These are phyloP conservation scores for Phaseolus lunatus DNA, from an alignment of 306 rosid species.

Conservation along the genomic window DNA sequence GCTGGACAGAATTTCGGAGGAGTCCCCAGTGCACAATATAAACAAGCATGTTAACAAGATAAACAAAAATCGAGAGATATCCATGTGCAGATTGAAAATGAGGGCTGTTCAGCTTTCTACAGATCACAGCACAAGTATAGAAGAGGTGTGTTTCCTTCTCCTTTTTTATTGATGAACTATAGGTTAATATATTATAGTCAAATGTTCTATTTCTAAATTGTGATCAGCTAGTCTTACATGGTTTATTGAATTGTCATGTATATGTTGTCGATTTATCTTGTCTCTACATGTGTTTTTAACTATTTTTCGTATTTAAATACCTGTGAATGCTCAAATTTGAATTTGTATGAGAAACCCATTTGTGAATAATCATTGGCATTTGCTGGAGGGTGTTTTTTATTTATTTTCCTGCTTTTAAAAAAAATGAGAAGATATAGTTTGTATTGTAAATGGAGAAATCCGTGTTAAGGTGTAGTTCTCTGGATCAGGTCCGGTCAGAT, in stretches of 20 bases:
- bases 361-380: slow-evolving; percentile 14
- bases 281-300: not conserved
- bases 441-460: not conserved
- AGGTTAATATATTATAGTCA: not conserved
- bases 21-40: slow-evolving; percentile 68
- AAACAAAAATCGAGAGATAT: slow-evolving; percentile 68
- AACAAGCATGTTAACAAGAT: slow-evolving; percentile 57
- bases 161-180: slow-evolving; percentile 27
- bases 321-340: not conserved
- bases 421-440: not conserved
- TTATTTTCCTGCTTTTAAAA: not conserved
- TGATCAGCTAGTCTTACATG: slow-evolving; percentile 18
- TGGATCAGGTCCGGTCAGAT: not conserved
- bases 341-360: not conserved
- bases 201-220: slow-evolving; percentile 23
- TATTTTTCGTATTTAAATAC: not conserved
- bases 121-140: slow-evolving; percentile 68
- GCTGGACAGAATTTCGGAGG: slow-evolving; percentile 75
- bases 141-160: slow-evolving; percentile 56
- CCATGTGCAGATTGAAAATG: slow-evolving; percentile 66
- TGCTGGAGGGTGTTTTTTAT: not conserved
- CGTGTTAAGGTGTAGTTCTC: not conserved
- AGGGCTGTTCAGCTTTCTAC: slow-evolving; percentile 77
- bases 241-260: slow-evolving; percentile 17
- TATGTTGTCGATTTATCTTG: slow-evolving; percentile 17